Percentiles rank a stretch among this genome's conserved stretches.
Evolutionary conservation across 2,329 filamentous ascomycete species (phyloP).

Genomic region (Coniochaeta pulveracea): DNA sequence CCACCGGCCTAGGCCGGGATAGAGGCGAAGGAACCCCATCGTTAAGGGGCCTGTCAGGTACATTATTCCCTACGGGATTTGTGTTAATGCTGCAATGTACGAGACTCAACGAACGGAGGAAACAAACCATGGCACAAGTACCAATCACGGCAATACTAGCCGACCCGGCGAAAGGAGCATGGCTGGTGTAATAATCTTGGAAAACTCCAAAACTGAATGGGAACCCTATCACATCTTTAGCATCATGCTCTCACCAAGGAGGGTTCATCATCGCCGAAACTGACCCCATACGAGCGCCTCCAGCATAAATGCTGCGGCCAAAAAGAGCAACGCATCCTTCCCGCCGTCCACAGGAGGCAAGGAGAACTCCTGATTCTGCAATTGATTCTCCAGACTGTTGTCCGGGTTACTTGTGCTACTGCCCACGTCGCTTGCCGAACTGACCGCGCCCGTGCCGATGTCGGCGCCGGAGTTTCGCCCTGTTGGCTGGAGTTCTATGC

Average conservation of each 20-base stretch:
- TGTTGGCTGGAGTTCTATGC: too few species aligned
- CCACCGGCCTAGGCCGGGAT: constrained; percentile 27
- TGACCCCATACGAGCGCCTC: constrained; percentile 43
- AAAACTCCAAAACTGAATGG: constrained; percentile 61
- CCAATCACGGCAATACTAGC: constrained; percentile 51
- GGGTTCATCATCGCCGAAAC: too few species aligned
- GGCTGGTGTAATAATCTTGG: constrained; percentile 54
- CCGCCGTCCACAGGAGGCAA: constrained; percentile 23
- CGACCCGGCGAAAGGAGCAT: constrained; percentile 43
- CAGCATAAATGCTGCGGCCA: constrained; percentile 36
- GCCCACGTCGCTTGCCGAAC: too few species aligned
- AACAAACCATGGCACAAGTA: constrained; percentile 44
- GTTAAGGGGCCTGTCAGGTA: constrained; percentile 40
- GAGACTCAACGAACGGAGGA: constrained; percentile 8
- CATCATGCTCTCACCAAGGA: background rate
- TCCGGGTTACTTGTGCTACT: too few species aligned
- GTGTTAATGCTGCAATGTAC: constrained; percentile 5
- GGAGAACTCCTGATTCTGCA: constrained; percentile 12
- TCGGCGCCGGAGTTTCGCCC: too few species aligned
- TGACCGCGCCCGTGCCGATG: too few species aligned
- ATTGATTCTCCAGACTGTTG: too few species aligned
- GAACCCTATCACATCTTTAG: constrained; percentile 36
- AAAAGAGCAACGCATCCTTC: constrained; percentile 29
- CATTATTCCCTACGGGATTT: constrained; percentile 34
- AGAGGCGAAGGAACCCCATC: constrained; percentile 32